These are phyloP conservation scores for Yarrowia keelungensis DNA, from an alignment of 805 yeast species.

Conservation along the genomic window DNA sequence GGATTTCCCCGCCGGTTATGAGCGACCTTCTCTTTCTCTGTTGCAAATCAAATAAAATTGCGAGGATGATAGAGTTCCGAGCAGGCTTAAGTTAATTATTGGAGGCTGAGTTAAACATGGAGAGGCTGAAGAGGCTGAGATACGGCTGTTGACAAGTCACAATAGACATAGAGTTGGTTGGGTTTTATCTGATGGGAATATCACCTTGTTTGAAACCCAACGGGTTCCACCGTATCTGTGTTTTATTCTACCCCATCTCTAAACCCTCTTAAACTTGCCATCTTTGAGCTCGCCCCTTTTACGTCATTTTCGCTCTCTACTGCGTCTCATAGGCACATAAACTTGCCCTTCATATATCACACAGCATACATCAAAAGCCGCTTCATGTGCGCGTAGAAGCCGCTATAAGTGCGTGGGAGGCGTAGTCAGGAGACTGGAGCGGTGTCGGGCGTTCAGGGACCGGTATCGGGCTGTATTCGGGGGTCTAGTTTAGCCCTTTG, in stretches of 20 bases:
- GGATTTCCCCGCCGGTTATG: conserved; percentile 38
- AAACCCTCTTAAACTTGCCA: conserved; percentile 9
- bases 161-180: conserved; percentile 18
- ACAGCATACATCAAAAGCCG: conserved; percentile 29
- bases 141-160: not conserved
- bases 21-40: not conserved
- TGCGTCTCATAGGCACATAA: conserved; percentile 16
- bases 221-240: not conserved
- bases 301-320: not conserved
- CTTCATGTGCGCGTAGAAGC: conserved; percentile 32
- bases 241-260: not conserved
- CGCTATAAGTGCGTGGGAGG: conserved; percentile 20
- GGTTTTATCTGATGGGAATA: not conserved
- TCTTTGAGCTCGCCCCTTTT: not conserved
- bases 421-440: conserved; percentile 1
- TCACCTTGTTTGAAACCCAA: not conserved
- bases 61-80: conserved; percentile 22
- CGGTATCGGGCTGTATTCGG: not conserved
- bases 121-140: conserved; percentile 18
- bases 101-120: conserved; percentile 12
- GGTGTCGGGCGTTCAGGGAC: not conserved
- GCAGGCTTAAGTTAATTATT: not conserved
- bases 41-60: conserved; percentile 8
- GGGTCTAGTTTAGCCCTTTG: not conserved
- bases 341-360: conserved; percentile 25